Base-by-base conservation (phyloP, 805 yeast genomes). In the Kodamaea lidongshanica region DNA sequence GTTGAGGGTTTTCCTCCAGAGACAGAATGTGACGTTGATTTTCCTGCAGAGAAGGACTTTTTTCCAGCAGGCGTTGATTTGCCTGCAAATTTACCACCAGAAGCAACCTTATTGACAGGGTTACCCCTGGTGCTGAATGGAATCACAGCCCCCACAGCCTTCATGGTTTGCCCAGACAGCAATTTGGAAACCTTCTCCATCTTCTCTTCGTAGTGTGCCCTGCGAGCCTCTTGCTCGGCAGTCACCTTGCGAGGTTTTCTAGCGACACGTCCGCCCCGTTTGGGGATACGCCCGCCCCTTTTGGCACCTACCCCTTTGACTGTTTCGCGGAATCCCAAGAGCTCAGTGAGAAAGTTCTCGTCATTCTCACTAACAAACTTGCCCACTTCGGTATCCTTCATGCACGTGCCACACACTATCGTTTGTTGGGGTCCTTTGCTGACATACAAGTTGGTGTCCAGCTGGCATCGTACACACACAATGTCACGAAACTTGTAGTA, bases 401-500 rank as follows among this genome's bases (percentile, higher is more conserved):
- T 37, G 48, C 81, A 75, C 13, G 47, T 50, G 17, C 48, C 47
- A 46, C 82, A 75, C 4, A 58, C 47, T 1, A 74, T 58, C n/a
- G n/a, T n/a, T 6, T 46, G 32, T 27, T 45, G 48, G 4, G 25
- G 29, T 10, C 29, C 24, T 17, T 37, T 35, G 17, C 35, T 44
- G 7, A 70, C 71, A 32, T 52, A 55, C 38, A 74, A 50, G 29
- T 61, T 46, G 3, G 52, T 35, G 22, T 72, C 77, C 17, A 37
- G 38, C 3, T 56, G 61, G 54, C 80, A 75, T 10, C 46, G 30
- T 1, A 42, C 26, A 48, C 82, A 76, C 27, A 54, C 54, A 28
- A 74, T 55, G 37, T 73, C 77, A 50, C 79, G 56, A 25, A 71
- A 71, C 26, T 53, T 65, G 35, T 54, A 53, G 45, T 74, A 75